phyloP scores from a whole-genome alignment of 2,329 filamentous ascomycete species.

The Podosphaera aphanis region DNA sequence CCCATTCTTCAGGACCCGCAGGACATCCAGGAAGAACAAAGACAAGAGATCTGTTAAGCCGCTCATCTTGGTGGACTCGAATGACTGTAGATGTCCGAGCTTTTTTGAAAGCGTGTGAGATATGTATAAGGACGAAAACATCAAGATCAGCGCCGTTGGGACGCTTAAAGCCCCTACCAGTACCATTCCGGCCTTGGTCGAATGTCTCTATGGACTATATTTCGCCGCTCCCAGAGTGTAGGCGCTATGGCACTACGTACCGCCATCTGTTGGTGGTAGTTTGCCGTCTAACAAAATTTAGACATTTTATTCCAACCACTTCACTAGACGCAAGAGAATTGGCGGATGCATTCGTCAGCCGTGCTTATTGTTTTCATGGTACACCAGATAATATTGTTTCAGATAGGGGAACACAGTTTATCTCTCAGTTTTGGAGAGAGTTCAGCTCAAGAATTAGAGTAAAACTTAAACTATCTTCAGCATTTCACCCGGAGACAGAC shows the following conservation, averaged over 20 bases:
- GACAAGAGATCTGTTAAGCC: too few relatives aligned
- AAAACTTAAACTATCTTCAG: slow-evolving; percentile 1
- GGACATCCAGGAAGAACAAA: too few relatives aligned
- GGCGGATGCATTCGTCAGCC: neutral
- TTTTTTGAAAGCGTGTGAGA: neutral
- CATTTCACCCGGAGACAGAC: slow-evolving; percentile 6
- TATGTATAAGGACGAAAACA: neutral
- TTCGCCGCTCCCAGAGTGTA: neutral
- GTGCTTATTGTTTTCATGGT: slow-evolving; percentile 1
- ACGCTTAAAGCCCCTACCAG: slow-evolving; percentile 1
- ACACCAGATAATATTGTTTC: slow-evolving; percentile 2
- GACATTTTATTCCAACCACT: too few relatives aligned
- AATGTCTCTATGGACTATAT: slow-evolving; percentile 2
- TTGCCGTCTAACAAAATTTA: too few relatives aligned
- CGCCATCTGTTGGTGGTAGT: neutral
- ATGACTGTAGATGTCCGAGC: neutral
- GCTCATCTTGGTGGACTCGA: neutral
- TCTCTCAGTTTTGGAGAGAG: too few relatives aligned
- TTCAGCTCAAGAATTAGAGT: slow-evolving; percentile 1
- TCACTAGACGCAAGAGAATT: neutral
- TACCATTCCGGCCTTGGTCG: slow-evolving; percentile 1
- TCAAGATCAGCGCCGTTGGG: neutral
- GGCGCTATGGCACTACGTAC: neutral
- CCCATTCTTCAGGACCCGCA: too few relatives aligned
- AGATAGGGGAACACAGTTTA: slow-evolving; percentile 4